phyloP scores from a whole-genome alignment of 1,284 basidiomycete species.

The Ustilago loliicola region DNA sequence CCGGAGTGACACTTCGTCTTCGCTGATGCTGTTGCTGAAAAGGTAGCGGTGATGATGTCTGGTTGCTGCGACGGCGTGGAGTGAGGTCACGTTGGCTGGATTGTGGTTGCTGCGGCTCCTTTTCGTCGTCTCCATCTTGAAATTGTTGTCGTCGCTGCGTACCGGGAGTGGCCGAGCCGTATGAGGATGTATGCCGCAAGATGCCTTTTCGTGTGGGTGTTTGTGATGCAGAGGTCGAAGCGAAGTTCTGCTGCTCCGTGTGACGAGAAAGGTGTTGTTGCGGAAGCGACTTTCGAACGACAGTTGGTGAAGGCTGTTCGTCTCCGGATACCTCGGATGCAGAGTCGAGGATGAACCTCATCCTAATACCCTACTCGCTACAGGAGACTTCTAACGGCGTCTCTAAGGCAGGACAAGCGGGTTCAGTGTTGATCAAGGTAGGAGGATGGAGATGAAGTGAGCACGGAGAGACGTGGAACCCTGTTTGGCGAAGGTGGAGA shows the following conservation, averaged over 20 bases:
- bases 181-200: constrained; percentile 36
- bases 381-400: background rate
- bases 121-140: constrained; percentile 9
- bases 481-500: constrained; percentile 15
- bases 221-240: constrained; percentile 25
- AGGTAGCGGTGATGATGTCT: constrained; percentile 5
- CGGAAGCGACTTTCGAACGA: constrained; percentile 34
- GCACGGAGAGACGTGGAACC: too few relatives aligned
- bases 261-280: constrained; percentile 2
- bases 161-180: constrained; percentile 14
- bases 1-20: constrained; percentile 32
- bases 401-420: background rate
- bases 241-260: constrained; percentile 28
- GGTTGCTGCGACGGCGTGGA: constrained; percentile 8
- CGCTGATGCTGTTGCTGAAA: constrained; percentile 23
- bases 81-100: constrained; percentile 5
- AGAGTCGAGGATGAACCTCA: constrained; percentile 46
- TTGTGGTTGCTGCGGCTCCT: background rate
- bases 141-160: constrained; percentile 27
- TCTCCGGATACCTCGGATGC: constrained; percentile 40
- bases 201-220: constrained; percentile 38
- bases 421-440: background rate
- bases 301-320: constrained; percentile 27
- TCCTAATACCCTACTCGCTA: background rate
- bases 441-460: constrained; percentile 4